Conservation (phyloP, 129 eudicot species). For the Centrapalus pauciflorus region DNA sequence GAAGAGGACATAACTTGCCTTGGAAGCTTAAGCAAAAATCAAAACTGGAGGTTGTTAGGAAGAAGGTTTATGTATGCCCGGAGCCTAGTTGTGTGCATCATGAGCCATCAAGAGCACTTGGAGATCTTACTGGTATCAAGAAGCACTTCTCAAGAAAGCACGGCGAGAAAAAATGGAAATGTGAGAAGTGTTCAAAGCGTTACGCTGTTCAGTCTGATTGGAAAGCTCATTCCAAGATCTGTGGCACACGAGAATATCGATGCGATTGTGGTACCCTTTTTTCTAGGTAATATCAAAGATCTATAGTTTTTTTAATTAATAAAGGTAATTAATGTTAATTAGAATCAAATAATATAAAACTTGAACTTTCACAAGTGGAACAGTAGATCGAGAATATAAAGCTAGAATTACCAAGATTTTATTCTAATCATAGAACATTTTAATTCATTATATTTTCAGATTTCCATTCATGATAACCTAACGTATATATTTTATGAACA, state of each 20-base stretch:
- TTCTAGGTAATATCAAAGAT: conserved; percentile 52
- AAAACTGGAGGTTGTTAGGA: conserved; percentile 41
- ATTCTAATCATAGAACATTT: neutral
- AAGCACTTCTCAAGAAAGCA: conserved; percentile 74
- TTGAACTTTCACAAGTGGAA: conserved; percentile 22
- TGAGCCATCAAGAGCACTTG: conserved; percentile 80
- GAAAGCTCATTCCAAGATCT: conserved; percentile 90
- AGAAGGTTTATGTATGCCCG: conserved; percentile 66
- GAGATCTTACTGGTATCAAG: conserved; percentile 80
- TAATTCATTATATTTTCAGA: neutral
- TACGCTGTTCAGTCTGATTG: conserved; percentile 92
- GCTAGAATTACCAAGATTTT: neutral
- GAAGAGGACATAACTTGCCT: conserved; percentile 69
- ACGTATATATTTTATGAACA: neutral
- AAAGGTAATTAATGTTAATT: neutral
- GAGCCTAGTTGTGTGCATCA: conserved; percentile 76
- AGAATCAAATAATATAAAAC: conserved; percentile 12
- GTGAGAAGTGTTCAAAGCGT: conserved; percentile 74
- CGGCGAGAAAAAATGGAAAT: conserved; percentile 88
- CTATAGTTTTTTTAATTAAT: conserved; percentile 4
- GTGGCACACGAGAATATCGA: conserved; percentile 84
- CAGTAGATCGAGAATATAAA: conserved; percentile 26
- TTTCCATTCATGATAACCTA: conserved; percentile 12
- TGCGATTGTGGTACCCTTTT: conserved; percentile 89
- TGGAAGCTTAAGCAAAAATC: conserved; percentile 70